Evolutionary conservation across 768 basidiomycete genomes (phyloP).

Genomic region (Amanita rimosa): DNA sequence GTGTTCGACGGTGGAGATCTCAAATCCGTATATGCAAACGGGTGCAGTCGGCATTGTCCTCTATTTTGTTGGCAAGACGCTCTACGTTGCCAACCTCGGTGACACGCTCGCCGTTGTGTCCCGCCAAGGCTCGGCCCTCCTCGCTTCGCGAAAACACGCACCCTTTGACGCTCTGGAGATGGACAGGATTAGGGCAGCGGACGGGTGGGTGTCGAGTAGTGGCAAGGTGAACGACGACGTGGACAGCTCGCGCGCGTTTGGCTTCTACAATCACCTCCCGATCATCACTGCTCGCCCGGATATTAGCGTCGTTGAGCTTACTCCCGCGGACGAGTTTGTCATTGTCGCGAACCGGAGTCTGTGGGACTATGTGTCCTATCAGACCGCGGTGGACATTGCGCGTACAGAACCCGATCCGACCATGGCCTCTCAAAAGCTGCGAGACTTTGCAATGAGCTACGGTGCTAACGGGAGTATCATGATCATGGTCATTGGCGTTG

Average conservation of each 20-base stretch:
- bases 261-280: constrained; percentile 82
- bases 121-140: constrained; percentile 56
- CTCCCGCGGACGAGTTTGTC: constrained; percentile 87
- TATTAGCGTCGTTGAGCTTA: constrained; percentile 55
- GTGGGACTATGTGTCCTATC: constrained; percentile 91
- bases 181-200: constrained; percentile 77
- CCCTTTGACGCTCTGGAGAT: constrained; percentile 84
- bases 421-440: constrained; percentile 91
- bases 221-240: constrained; percentile 89
- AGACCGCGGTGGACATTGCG: constrained; percentile 95
- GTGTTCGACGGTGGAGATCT: constrained; percentile 14
- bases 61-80: constrained; percentile 67
- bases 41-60: constrained; percentile 84
- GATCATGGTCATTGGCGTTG: constrained; percentile 93
- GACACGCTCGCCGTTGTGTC: constrained; percentile 84
- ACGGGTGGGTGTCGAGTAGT: constrained; percentile 89
- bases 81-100: constrained; percentile 88
- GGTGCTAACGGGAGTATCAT: constrained; percentile 89
- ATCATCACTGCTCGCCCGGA: constrained; percentile 86
- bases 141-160: constrained; percentile 75
- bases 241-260: constrained; percentile 88
- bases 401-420: constrained; percentile 52
- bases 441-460: constrained; percentile 95
- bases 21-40: constrained; percentile 41
- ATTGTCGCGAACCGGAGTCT: constrained; percentile 89